These are phyloP conservation scores for Paecilomyces fulvus DNA, from an alignment of 2,329 filamentous ascomycete genomes.

Conservation along the genomic window DNA sequence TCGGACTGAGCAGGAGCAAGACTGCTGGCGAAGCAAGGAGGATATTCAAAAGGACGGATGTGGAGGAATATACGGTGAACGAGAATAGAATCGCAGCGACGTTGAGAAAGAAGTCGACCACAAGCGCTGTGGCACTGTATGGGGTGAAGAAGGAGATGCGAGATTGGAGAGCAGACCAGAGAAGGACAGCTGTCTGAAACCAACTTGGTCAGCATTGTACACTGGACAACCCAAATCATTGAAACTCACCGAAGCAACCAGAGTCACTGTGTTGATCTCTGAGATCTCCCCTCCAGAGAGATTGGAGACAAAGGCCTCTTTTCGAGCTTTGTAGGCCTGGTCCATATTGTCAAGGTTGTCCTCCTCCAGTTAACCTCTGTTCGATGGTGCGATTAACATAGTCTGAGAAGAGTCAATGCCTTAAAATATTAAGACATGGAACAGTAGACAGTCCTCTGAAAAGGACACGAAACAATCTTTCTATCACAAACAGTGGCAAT, in stretches of 20 bases:
- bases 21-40: conserved; percentile 65
- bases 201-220: conserved; percentile 6
- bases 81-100: conserved; percentile 74
- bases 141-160: conserved; percentile 75
- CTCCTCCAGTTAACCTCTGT: neutral
- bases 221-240: conserved; percentile 5
- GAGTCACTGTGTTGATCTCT: conserved; percentile 81
- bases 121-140: conserved; percentile 58
- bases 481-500: neutral
- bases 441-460: neutral
- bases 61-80: conserved; percentile 72
- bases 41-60: conserved; percentile 63
- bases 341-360: conserved; percentile 19
- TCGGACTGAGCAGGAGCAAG: conserved; percentile 47
- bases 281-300: conserved; percentile 71
- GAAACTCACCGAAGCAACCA: conserved; percentile 68
- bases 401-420: neutral
- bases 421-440: neutral
- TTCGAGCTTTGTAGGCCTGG: conserved; percentile 73
- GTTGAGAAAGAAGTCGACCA: conserved; percentile 82
- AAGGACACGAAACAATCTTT: neutral
- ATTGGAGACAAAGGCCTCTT: conserved; percentile 93
- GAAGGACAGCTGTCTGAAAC: conserved; percentile 63
- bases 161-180: conserved; percentile 84
- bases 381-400: neutral